Base-by-base conservation (phyloP, 345 rosid species). In the Raphanus sativus region DNA sequence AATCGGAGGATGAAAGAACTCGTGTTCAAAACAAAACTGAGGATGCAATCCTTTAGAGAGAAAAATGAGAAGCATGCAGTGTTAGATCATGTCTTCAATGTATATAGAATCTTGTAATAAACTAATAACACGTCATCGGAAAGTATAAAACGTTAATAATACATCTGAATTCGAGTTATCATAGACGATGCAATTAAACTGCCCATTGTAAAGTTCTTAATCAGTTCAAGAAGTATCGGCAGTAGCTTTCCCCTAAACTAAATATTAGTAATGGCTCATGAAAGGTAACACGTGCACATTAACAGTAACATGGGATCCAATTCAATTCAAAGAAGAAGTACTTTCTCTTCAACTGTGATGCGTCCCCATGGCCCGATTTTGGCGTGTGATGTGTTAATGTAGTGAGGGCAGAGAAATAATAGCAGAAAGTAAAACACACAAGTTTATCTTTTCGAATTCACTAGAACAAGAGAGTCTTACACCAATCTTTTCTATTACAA, bases 311-410 rank as follows among this genome's bases (percentile, higher is more conserved):
- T 76, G 69, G 80, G 80, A 76, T 76, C 75, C 80, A 54, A 15
- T 76, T 76, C 75, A 69, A 76, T 34, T 76, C 64, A 64, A 64
- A 70, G 80, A 64, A 77, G 59, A 77, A 55, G 80, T 77, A 70
- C n/a, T 70, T 77, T 77, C 80, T 70, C 70, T 63, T 63, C 60
- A 70, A 55, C 65, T 77, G 65, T 77, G 45, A 64, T 77, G 28
- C 64, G 75, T 77, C 80, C 75, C 80, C 75, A 70, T 77, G 45
- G 50, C 58, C 80, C 64, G 69, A 76, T 48, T 63, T 77, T 77
- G 65, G 66, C 75, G 80, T 77, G 75, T 77, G 71, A 77, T n/a
- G n/a, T 21, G 21, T 21, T 21, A 21, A 21, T 21, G 21, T 21
- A 21, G 21, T 21, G 21, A 21, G 21, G 21, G 21, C 21, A 21